A percentile compares a stretch with the other conserved stretches of the same genome.
Conservation (phyloP, 106 monocot species). For the Dendrobium chrysotoxum region DNA sequence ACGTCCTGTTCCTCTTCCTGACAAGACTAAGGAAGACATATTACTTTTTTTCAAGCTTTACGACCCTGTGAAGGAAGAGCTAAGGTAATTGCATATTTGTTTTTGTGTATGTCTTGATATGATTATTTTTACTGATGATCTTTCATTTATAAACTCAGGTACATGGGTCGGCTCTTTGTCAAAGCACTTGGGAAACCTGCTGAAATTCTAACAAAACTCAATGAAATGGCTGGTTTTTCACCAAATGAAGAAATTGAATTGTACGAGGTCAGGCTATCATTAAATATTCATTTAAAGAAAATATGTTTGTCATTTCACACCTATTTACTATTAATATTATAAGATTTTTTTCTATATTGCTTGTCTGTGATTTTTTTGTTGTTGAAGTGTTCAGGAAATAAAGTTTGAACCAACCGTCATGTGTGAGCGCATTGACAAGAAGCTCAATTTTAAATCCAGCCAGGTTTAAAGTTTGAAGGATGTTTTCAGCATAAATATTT, state of each 20-base stretch:
- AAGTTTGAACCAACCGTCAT: conserved; percentile 97
- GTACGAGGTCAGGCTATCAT: conserved; percentile 62
- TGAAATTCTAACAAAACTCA: conserved; percentile 77
- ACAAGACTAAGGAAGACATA: conserved; percentile 91
- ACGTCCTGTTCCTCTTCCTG: conserved; percentile 54
- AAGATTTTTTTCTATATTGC: not conserved
- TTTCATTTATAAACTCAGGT: conserved; percentile 30
- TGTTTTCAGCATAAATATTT: conserved; percentile 1
- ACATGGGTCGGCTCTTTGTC: conserved; percentile 79
- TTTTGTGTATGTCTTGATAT: not conserved
- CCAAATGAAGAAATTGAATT: conserved; percentile 83
- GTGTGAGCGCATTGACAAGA: conserved; percentile 94
- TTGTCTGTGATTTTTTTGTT: not conserved
- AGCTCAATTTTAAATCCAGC: conserved; percentile 59
- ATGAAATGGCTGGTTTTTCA: conserved; percentile 89
- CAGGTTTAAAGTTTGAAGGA: conserved; percentile 45
- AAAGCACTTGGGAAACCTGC: conserved; percentile 70
- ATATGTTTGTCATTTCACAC: not conserved
- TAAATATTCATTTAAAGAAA: not conserved
- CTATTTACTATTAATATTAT: not conserved
- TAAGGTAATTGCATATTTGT: conserved; percentile 42
- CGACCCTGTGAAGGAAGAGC: conserved; percentile 86
- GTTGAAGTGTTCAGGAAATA: conserved; percentile 60
- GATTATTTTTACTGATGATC: conserved; percentile 2
- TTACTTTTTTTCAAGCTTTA: conserved; percentile 93